Conservation (phyloP, 805 yeast species). For the Yarrowia sp. region DNA sequence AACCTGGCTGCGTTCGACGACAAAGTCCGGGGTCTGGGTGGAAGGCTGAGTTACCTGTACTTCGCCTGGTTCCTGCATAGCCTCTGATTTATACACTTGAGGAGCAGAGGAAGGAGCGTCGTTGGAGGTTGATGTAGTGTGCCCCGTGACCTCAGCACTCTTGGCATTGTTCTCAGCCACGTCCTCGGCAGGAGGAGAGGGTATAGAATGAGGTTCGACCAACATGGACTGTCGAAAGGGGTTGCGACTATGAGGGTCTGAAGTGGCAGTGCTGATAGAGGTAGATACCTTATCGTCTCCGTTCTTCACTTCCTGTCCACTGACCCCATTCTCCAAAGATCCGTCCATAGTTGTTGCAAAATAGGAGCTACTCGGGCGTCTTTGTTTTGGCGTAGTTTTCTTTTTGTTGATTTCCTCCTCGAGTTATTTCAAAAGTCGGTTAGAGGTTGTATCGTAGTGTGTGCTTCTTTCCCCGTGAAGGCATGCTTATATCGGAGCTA, state of each 20-base stretch:
- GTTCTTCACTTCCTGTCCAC: no score
- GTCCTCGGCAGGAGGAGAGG: slow-evolving; percentile 3
- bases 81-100: slow-evolving; percentile 2
- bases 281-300: no score
- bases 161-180: slow-evolving; percentile 6
- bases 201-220: not conserved
- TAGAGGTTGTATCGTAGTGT: not conserved
- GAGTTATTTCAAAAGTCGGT: not conserved
- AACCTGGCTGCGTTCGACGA: slow-evolving; percentile 8
- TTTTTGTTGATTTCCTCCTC: not conserved
- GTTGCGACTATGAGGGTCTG: not conserved
- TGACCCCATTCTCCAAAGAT: not conserved
- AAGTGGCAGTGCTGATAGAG: not conserved
- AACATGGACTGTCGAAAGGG: not conserved
- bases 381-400: not conserved
- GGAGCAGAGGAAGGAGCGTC: no score
- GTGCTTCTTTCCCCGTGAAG: slow-evolving; percentile 4
- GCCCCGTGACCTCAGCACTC: not conserved
- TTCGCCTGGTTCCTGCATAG: slow-evolving; percentile 34
- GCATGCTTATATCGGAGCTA: slow-evolving; percentile 30
- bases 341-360: not conserved
- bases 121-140: no score
- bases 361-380: no score
- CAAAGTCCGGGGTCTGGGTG: not conserved
- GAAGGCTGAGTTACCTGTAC: slow-evolving; percentile 7